phyloP scores from a whole-genome alignment of 2,329 filamentous ascomycete genomes.

The Microsporum canis region DNA sequence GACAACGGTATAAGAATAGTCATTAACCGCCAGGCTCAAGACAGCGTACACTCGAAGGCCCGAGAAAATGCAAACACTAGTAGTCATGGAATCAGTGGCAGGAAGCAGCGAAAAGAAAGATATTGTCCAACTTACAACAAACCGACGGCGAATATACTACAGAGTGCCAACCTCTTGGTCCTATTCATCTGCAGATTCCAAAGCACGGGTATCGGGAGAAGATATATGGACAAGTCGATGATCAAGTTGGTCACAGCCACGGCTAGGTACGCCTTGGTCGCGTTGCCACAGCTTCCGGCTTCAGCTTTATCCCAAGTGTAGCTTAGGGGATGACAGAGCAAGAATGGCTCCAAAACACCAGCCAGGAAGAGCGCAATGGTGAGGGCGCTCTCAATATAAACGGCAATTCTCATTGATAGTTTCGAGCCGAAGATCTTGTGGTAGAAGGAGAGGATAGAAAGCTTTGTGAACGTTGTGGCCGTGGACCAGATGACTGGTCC shows the following conservation, averaged over 20 bases:
- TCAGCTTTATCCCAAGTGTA: background rate
- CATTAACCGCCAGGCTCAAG: background rate
- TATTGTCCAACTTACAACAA: background rate
- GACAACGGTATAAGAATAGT: background rate
- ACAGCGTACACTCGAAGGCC: conserved; percentile 2
- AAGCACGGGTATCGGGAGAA: background rate
- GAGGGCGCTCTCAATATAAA: conserved; percentile 20
- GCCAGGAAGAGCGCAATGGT: background rate
- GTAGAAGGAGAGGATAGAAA: conserved; percentile 36
- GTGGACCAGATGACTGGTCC: conserved; percentile 31
- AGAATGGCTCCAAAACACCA: background rate
- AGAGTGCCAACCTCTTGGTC: background rate
- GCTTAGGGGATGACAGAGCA: background rate
- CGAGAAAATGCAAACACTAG: conserved; percentile 4
- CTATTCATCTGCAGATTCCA: conserved; percentile 1
- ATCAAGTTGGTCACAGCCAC: conserved; percentile 1
- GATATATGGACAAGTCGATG: conserved; percentile 1
- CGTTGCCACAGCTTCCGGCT: background rate
- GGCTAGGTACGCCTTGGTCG: background rate
- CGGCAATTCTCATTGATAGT: conserved; percentile 16
- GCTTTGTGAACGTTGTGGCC: conserved; percentile 29
- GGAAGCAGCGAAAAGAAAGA: background rate
- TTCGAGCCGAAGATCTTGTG: conserved; percentile 27
- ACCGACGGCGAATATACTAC: conserved; percentile 1
- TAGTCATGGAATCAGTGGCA: background rate